A percentile compares a stretch with the other conserved stretches of the same genome.
These are phyloP conservation scores for Wallemia hederae DNA, from an alignment of 1,284 basidiomycete genomes.

Conservation along the genomic window DNA sequence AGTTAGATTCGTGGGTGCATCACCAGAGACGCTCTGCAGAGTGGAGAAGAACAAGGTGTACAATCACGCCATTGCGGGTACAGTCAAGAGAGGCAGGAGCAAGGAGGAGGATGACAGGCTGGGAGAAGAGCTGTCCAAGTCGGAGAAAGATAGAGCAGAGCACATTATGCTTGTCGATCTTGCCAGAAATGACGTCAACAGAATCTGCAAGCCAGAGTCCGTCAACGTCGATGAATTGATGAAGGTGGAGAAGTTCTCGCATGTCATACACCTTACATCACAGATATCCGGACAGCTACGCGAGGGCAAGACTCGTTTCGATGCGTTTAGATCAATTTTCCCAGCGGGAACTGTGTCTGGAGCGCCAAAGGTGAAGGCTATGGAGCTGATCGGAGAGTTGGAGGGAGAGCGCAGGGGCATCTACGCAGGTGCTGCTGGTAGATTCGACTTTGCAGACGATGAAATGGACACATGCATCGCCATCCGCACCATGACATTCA, in stretches of 20 bases:
- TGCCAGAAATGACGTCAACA: slow-evolving; percentile 95
- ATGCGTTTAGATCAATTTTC: slow-evolving; percentile 96
- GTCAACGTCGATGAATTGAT: slow-evolving; percentile 91
- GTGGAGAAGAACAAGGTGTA: slow-evolving; percentile 73
- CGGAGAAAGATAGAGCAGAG: slow-evolving; percentile 85
- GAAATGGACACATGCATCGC: slow-evolving; percentile 98
- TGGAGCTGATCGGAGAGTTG: slow-evolving; percentile 64
- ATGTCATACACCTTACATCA: slow-evolving; percentile 91
- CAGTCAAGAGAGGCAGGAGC: slow-evolving; percentile 59
- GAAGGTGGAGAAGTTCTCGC: slow-evolving; percentile 80
- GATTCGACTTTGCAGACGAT: slow-evolving; percentile 81
- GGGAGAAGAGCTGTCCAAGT: slow-evolving; percentile 40
- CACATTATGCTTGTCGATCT: slow-evolving; percentile 99
- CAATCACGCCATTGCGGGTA: slow-evolving; percentile 96
- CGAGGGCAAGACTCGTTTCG: slow-evolving; percentile 67
- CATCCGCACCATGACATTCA: slow-evolving; percentile 93
- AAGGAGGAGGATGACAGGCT: slow-evolving; percentile 61
- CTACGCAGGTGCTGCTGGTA: slow-evolving; percentile 88
- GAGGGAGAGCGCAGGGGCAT: slow-evolving; percentile 77
- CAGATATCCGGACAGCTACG: slow-evolving; percentile 73
- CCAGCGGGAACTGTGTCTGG: slow-evolving; percentile 98
- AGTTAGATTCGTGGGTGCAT: slow-evolving; percentile 78
- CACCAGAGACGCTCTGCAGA: slow-evolving; percentile 91
- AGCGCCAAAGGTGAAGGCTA: slow-evolving; percentile 94
- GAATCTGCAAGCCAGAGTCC: slow-evolving; percentile 79